A percentile compares a stretch with the other conserved stretches of the same genome.
phyloP scores from a whole-genome alignment of 106 monocot genomes.

The Apostasia shenzhenica region DNA sequence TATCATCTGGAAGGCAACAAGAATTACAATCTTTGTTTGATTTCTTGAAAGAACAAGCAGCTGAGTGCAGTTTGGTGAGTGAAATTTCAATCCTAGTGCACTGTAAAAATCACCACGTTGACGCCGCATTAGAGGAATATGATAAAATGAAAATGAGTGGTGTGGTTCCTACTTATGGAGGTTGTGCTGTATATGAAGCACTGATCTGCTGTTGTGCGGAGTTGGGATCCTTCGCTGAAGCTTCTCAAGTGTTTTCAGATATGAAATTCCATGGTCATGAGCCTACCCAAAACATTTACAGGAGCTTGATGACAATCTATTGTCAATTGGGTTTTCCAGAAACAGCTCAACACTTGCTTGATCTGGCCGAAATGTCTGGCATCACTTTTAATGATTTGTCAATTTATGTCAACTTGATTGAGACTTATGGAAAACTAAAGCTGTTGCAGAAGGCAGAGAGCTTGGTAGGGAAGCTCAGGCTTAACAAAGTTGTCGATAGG shows the following conservation, averaged over 20 bases:
- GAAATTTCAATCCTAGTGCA: slow-evolving; percentile 56
- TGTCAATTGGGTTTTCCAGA: slow-evolving; percentile 85
- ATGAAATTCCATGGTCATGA: slow-evolving; percentile 61
- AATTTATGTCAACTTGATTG: slow-evolving; percentile 51
- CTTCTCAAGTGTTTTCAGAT: slow-evolving; percentile 83
- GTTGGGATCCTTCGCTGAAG: slow-evolving; percentile 42
- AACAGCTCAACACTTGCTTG: slow-evolving; percentile 66
- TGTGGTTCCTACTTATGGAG: slow-evolving; percentile 9
- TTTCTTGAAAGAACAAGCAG: slow-evolving; percentile 39
- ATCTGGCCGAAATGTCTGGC: slow-evolving; percentile 39
- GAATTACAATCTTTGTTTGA: slow-evolving; percentile 55
- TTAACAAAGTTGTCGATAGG: slow-evolving; percentile 47
- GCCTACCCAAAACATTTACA: slow-evolving; percentile 49
- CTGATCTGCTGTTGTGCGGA: slow-evolving; percentile 55
- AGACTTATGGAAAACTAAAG: slow-evolving; percentile 75
- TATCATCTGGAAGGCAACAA: slow-evolving; percentile 25
- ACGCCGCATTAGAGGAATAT: slow-evolving; percentile 63
- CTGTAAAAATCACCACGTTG: slow-evolving; percentile 40
- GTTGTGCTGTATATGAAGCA: slow-evolving; percentile 45
- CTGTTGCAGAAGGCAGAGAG: slow-evolving; percentile 76
- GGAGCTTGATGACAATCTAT: slow-evolving; percentile 50
- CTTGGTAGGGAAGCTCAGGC: slow-evolving; percentile 70
- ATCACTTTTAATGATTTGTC: slow-evolving; percentile 40
- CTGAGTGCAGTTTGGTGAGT: slow-evolving; percentile 34
- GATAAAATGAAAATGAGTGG: slow-evolving; percentile 26